Base-by-base conservation (phyloP, 2,329 filamentous ascomycete species). In the Diaporthe sp. region DNA sequence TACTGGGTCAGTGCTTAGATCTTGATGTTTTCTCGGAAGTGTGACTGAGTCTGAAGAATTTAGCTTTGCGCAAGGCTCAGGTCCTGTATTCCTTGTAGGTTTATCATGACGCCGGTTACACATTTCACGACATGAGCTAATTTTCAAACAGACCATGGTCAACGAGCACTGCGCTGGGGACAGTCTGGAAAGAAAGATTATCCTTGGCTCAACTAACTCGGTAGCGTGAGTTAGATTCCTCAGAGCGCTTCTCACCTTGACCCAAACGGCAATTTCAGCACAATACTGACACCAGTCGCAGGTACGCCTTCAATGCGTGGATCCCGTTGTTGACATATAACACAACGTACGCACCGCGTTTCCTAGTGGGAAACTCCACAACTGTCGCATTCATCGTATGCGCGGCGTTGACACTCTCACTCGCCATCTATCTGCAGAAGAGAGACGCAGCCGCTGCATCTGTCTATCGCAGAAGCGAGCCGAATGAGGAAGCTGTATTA, bases 281-380 rank as follows among this genome's bases (percentile, higher is more conserved):
- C 34, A 28, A 15, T 19, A 44, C 55, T 71, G 8, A 75, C 7
- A 4, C 22, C 5, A 1, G 2, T n/a, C 34, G 22, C 12, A 77
- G 76, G 5, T 77, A 80, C 73, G 79, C 79, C 2, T 81, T 81
- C 73, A 80, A 80, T 51, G 79, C 79, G 25, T 81, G 79, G 80
- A 79, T 80, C 42, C 79, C 79, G 4, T 71, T 80, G 12, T 57
- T 81, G 22, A 79, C 78, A 0, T 81, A 80, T 49, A 78, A 80
- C 61, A 81, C 80, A 22, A 78, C 61, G 2, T 78, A 79, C 31
- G 79, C 79, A 2, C 80, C 80, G 2, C 71, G 78, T 12, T 80
- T 81, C 55, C 51, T 79, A 60, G 71, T 78, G 22, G 79, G 79
- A n/a, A 80, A 80, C 74, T 77, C 77, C 5, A 78, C 79, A 5